Conservation (phyloP, 495 filamentous ascomycete genomes). For the Hypoxylon perforatum region DNA sequence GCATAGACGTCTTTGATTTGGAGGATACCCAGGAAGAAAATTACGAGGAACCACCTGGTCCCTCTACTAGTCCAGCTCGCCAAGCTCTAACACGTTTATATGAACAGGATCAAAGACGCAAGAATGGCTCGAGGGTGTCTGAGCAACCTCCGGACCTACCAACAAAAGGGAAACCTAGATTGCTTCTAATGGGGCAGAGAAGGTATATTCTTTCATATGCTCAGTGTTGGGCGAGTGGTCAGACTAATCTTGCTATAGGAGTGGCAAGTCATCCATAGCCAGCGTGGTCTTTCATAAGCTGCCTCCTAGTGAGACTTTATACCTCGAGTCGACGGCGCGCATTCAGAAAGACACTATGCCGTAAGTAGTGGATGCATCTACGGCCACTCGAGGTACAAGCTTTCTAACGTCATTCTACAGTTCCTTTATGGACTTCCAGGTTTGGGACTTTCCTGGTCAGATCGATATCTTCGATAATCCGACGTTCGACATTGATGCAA, state of each 20-base stretch:
- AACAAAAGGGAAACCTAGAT: slow-evolving; percentile 76
- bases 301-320: slow-evolving; percentile 92
- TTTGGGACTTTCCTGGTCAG: slow-evolving; percentile 96
- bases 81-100: slow-evolving; percentile 66
- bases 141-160: slow-evolving; percentile 54
- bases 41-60: slow-evolving; percentile 38
- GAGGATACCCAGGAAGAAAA: slow-evolving; percentile 36
- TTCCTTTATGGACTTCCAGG: slow-evolving; percentile 98
- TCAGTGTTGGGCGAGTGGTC: not conserved
- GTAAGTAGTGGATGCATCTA: slow-evolving; percentile 57
- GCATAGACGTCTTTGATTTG: slow-evolving; percentile 30
- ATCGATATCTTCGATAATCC: slow-evolving; percentile 84
- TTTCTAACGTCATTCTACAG: slow-evolving; percentile 54
- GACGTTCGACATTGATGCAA: slow-evolving; percentile 87
- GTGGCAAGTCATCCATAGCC: slow-evolving; percentile 96
- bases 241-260: slow-evolving; percentile 64
- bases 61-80: slow-evolving; percentile 59
- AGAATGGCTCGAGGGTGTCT: slow-evolving; percentile 51
- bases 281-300: slow-evolving; percentile 98
- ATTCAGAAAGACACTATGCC: slow-evolving; percentile 94
- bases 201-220: slow-evolving; percentile 68
- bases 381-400: not conserved
- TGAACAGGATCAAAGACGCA: slow-evolving; percentile 65
- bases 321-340: slow-evolving; percentile 89
- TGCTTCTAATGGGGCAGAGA: slow-evolving; percentile 94